Conservation (phyloP, 805 yeast genomes). For the Saccharomycopsis capsularis region DNA sequence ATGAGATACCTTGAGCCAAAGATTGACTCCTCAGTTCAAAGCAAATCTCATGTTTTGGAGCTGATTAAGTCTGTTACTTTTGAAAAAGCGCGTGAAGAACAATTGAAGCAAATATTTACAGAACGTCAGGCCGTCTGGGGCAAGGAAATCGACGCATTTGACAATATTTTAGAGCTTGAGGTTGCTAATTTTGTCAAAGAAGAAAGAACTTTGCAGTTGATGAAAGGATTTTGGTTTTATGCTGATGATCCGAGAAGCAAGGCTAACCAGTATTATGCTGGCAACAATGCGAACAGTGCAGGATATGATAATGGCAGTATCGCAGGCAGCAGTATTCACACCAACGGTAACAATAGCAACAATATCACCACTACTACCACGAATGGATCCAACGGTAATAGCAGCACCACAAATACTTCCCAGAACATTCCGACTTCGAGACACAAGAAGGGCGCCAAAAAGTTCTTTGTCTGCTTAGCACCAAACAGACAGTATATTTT, state of each 20-base stretch:
- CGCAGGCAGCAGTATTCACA: constrained; percentile 20
- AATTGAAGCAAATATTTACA: constrained; percentile 39
- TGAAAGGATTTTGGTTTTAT: constrained; percentile 78
- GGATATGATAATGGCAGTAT: too few species aligned
- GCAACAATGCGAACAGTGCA: too few species aligned
- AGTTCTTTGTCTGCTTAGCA: constrained; percentile 10
- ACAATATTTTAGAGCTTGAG: constrained; percentile 44
- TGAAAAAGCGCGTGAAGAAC: constrained; percentile 46
- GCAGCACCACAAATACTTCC: background rate
- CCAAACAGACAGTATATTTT: constrained; percentile 19
- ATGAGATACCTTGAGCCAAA: constrained; percentile 27
- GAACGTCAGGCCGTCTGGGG: constrained; percentile 38
- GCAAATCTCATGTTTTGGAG: constrained; percentile 28
- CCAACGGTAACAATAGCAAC: background rate
- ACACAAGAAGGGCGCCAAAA: constrained; percentile 7
- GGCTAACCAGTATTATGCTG: constrained; percentile 22
- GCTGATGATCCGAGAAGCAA: constrained; percentile 42
- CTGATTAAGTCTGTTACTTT: constrained; percentile 36
- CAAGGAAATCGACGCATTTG: constrained; percentile 40
- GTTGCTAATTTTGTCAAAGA: constrained; percentile 66
- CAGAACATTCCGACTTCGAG: constrained; percentile 9
- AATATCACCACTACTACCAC: too few species aligned
- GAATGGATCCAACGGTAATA: background rate
- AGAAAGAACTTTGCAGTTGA: constrained; percentile 63
- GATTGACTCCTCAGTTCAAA: constrained; percentile 17